These are phyloP conservation scores for Umbelopsis sp. DNA, from an alignment of 371 early-diverging fungal genomes.

Conservation along the genomic window DNA sequence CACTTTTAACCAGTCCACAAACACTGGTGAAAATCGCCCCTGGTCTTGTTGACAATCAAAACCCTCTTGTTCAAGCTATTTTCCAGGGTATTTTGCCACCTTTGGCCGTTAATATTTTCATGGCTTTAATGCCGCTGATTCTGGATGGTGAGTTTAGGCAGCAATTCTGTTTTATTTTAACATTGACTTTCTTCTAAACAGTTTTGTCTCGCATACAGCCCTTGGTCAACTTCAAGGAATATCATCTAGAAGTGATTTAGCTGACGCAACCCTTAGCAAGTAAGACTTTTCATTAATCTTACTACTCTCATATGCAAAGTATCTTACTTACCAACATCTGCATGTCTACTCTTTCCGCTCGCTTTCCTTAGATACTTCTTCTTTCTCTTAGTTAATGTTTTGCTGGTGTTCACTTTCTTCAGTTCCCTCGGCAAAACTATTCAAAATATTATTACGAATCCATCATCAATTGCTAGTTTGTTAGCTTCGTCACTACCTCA, in stretches of 20 bases:
- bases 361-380: constrained; percentile 74
- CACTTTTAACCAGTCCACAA: constrained; percentile 51
- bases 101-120: constrained; percentile 52
- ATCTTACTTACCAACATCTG: neutral
- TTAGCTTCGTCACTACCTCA: constrained; percentile 65
- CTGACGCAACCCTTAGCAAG: constrained; percentile 54
- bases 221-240: constrained; percentile 47
- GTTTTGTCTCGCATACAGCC: constrained; percentile 25
- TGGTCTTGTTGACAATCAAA: constrained; percentile 21
- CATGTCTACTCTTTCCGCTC: neutral
- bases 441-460: constrained; percentile 39
- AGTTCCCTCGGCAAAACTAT: constrained; percentile 69
- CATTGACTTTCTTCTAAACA: neutral
- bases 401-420: constrained; percentile 84
- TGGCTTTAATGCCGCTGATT: constrained; percentile 65
- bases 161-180: neutral
- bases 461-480: constrained; percentile 58
- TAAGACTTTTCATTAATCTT: constrained; percentile 16
- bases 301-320: neutral
- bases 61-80: constrained; percentile 38
- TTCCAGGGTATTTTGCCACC: constrained; percentile 59
- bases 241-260: constrained; percentile 45
- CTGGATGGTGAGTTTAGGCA: constrained; percentile 39
- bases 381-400: constrained; percentile 87
- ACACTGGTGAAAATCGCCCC: constrained; percentile 35